A percentile compares a stretch with the other conserved stretches of the same genome.
These are phyloP conservation scores for Themeda triandra DNA, from an alignment of 176 grass and related monocot genomes.

Conservation along the genomic window DNA sequence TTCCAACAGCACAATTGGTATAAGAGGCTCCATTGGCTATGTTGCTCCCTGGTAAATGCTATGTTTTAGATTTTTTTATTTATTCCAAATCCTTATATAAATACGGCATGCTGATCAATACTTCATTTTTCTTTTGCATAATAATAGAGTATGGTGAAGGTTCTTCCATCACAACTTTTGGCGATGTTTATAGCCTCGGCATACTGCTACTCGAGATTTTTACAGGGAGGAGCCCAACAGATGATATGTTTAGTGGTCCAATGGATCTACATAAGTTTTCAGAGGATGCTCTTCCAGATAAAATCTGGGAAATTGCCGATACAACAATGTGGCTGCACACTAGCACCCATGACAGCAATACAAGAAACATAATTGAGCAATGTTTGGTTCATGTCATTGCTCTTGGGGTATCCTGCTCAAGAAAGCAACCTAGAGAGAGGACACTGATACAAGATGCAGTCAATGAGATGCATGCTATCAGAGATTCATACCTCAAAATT, in stretches of 20 bases:
- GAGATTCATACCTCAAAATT: background rate
- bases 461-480: background rate
- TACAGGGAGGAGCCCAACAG: background rate
- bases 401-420: background rate
- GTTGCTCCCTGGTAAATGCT: background rate
- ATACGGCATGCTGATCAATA: too few relatives aligned
- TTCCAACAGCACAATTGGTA: constrained; percentile 16
- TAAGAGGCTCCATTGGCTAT: constrained; percentile 43
- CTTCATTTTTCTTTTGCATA: background rate
- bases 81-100: too few relatives aligned
- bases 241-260: background rate
- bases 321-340: background rate
- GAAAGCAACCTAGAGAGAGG: background rate
- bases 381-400: background rate
- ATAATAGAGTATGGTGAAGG: constrained; percentile 31
- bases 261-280: background rate
- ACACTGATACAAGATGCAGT: background rate
- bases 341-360: background rate
- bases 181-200: constrained; percentile 31
- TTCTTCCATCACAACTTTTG: background rate
- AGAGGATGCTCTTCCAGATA: background rate
- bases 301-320: background rate
- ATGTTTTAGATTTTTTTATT: background rate
- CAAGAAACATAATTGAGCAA: background rate
- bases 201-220: constrained; percentile 42